A percentile compares a stretch with the other conserved stretches of the same genome.
Evolutionary conservation across 192 early-diverging fungal species (phyloP).

Genomic region (Chytriomyces confervae): DNA sequence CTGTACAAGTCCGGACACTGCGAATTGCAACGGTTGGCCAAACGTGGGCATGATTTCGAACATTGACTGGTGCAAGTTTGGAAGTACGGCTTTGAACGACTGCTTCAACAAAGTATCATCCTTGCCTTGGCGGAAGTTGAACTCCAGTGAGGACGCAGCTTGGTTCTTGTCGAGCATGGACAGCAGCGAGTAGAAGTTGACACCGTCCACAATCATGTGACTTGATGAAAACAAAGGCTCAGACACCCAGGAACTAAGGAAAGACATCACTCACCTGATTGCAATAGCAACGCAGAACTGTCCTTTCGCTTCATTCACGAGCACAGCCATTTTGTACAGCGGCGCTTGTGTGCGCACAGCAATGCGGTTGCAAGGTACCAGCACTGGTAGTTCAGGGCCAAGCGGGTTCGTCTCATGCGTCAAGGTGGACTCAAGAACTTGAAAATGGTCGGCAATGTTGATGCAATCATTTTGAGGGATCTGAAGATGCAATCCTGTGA

Average conservation of each 20-base stretch:
- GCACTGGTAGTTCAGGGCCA: background rate
- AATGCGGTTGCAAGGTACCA: background rate
- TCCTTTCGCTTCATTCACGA: background rate
- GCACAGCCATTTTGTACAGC: constrained; percentile 1
- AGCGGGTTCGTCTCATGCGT: constrained; percentile 8
- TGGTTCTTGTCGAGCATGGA: background rate
- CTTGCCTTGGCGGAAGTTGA: background rate
- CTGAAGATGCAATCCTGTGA: background rate
- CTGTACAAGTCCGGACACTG: background rate
- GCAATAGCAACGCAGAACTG: constrained; percentile 19
- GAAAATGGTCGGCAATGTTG: constrained; percentile 2
- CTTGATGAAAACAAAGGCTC: background rate
- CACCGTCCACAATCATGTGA: background rate
- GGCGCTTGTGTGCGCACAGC: background rate
- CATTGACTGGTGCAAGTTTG: background rate
- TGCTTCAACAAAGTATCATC: background rate
- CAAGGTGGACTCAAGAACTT: background rate
- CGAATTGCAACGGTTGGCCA: background rate
- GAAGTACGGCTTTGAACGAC: background rate
- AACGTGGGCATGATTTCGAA: background rate
- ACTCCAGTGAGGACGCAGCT: background rate
- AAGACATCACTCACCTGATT: background rate
- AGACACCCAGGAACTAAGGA: background rate
- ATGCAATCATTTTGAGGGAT: background rate
- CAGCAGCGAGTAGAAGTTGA: background rate